Base-by-base conservation (phyloP, 192 early-diverging fungal species). In the Rhizophagus clarus region DNA sequence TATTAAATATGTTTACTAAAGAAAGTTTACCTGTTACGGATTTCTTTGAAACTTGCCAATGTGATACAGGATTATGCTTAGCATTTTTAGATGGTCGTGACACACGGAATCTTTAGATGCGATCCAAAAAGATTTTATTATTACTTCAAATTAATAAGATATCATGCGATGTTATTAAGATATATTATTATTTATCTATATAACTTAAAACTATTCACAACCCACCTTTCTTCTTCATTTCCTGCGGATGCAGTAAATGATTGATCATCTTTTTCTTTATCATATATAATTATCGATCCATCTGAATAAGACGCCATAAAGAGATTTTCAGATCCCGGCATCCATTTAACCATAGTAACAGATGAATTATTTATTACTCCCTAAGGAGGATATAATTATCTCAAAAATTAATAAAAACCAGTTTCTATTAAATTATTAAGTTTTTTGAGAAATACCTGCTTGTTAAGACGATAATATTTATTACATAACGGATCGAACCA, bases 241-340 rank as follows among this genome's bases (percentile, higher is more conserved):
- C 82, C 60, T 2, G 24, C 73, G 1, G 71, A 80, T 3, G 70
- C 42, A 1, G n/a, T 47, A 24, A 40, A 77, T 28, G 81, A 74
- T 64, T 90, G 91, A 79, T 99, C 96, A 15, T 98, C 96, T 77
- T 92, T 90, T 9, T 94, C 92, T 76, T 94, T 93, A 84, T 99
- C 96, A 82, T 95, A 90, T 26, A 95, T 86, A 79, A 97, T 84
- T 31, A 97, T 88, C 17, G 89, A 88, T 17, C 97, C 97, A 82
- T 98, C 96, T 3, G 89, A 88, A 69, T 91, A 96, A 1, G 94
- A 91, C 1, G 88, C 96, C 84, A 97, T 90, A 83, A 98, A 99
- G 80, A 90, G 83, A 37, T 82, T 93, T 63, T 95, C 94, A 0
- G 94, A 95, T 8, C 90, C 93, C 0, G 97, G 97, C 70, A 98